Evolutionary conservation across 2,329 filamentous ascomycete species (phyloP).

Genomic region (Penicillium verrucosum): DNA sequence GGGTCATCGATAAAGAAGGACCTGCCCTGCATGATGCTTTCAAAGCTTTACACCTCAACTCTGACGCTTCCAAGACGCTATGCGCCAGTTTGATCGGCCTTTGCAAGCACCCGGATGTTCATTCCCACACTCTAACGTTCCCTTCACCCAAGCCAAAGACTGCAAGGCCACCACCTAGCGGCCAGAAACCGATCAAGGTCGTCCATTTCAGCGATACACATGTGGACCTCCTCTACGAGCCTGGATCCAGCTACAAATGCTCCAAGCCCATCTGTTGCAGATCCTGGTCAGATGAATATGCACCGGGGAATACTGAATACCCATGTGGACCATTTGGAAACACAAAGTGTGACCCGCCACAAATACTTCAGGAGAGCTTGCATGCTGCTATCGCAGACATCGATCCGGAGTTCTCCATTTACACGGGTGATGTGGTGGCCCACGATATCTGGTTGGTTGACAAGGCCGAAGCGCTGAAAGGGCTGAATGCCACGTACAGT

Average conservation of each 20-base stretch:
- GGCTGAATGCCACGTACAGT: constrained; percentile 48
- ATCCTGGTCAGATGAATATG: constrained; percentile 48
- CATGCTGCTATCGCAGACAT: constrained; percentile 40
- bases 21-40: constrained; percentile 53
- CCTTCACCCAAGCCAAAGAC: constrained; percentile 41
- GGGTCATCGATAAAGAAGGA: constrained; percentile 51
- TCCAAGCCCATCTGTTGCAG: constrained; percentile 60
- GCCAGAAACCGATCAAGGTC: constrained; percentile 50
- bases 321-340: constrained; percentile 55
- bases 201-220: constrained; percentile 62
- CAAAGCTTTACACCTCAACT: constrained; percentile 48
- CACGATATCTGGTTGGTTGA: constrained; percentile 45
- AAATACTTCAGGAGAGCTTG: constrained; percentile 55
- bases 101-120: constrained; percentile 50
- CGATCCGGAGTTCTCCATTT: constrained; percentile 54
- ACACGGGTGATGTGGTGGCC: constrained; percentile 59
- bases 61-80: constrained; percentile 51
- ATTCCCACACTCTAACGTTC: constrained; percentile 45
- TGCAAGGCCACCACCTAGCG: constrained; percentile 45
- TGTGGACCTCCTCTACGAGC: constrained; percentile 54
- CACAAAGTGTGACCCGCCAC: constrained; percentile 53
- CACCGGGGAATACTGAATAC: constrained; percentile 47
- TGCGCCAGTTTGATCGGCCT: constrained; percentile 55
- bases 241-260: constrained; percentile 55
- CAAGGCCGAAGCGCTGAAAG: constrained; percentile 30